Evolutionary conservation across 306 rosid genomes (phyloP), one percentile per base, ranked within the genome.

Genomic region (Trifolium pratense): DNA sequence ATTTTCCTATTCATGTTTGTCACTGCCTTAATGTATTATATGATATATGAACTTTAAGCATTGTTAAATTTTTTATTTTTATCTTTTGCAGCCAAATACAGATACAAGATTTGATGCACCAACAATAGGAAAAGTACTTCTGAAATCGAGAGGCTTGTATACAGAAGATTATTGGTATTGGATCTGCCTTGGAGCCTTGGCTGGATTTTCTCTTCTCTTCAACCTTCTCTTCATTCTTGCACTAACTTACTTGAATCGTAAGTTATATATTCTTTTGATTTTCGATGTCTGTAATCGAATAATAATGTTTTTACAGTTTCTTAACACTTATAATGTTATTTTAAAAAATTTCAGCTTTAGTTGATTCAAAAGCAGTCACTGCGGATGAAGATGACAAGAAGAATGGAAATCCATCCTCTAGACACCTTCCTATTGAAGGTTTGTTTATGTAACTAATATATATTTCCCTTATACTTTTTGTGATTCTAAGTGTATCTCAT

Each of bases 91-190:
- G 97, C 83, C 80, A 75, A 89, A 84, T 80, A 25, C 78, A 49
- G 92, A 87, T 73, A 7, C 15, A 1, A 74, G 89, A 77, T 1
- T 81, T 17, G 15, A 55, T 51, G 75, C 59, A 78, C 55, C 88
- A 14, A 89, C 96, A 52, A 75, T 92, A 64, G 97, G 96, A 61
- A 75, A 82, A 81, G 83, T 80, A 46, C 82, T 92, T 66, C 96
- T 89, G 29, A 75, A 66, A 10, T 48, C 86, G 3, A 85, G 85
- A 82, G 89, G 96, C 69, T 78, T 89, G 20, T 84, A 45, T 49
- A 82, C 86, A 0, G 86, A 86, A 10, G 97, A 82, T 23, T 72
- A 74, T 59, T 84, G 89, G 96, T 92, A 59, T 71, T 92, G 96
- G 97, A 85, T 92, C 29, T 85, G 93, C 68, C 16, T 88, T 60